phyloP scores from a whole-genome alignment of 192 early-diverging fungal species.

The Chytriomyces hyalinus region DNA sequence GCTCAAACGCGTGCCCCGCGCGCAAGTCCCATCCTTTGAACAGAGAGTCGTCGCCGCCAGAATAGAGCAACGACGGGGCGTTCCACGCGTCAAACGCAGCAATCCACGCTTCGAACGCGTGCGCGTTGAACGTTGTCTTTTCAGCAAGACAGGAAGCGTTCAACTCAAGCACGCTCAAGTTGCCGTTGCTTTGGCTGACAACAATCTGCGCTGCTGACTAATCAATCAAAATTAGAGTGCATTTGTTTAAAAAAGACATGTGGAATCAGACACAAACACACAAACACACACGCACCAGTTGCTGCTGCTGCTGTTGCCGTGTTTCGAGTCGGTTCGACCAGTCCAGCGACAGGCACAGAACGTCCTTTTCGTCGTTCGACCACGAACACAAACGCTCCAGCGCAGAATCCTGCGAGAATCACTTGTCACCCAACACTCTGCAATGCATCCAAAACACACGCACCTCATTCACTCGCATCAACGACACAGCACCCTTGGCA shows the following conservation, averaged over 20 bases:
- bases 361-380: slow-evolving; percentile 51
- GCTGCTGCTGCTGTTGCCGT: not conserved
- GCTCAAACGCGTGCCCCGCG: slow-evolving; percentile 53
- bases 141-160: slow-evolving; percentile 26
- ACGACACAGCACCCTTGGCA: slow-evolving; percentile 32
- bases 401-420: too few relatives aligned
- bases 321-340: slow-evolving; percentile 76
- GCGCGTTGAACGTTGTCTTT: slow-evolving; percentile 74
- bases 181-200: slow-evolving; percentile 82
- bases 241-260: too few relatives aligned
- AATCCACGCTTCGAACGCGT: slow-evolving; percentile 94
- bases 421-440: too few relatives aligned
- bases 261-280: too few relatives aligned
- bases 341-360: slow-evolving; percentile 85
- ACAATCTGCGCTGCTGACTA: slow-evolving; percentile 44
- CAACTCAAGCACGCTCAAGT: slow-evolving; percentile 55
- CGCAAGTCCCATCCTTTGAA: slow-evolving; percentile 91
- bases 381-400: slow-evolving; percentile 2
- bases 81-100: slow-evolving; percentile 86
- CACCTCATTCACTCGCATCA: slow-evolving; percentile 26
- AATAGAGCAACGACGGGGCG: slow-evolving; percentile 68
- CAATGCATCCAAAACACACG: slow-evolving; percentile 2
- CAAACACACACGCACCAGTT: too few relatives aligned
- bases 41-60: slow-evolving; percentile 84
- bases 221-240: too few relatives aligned